Conservation (phyloP, 345 rosid genomes). For the Erodium maritimum region DNA sequence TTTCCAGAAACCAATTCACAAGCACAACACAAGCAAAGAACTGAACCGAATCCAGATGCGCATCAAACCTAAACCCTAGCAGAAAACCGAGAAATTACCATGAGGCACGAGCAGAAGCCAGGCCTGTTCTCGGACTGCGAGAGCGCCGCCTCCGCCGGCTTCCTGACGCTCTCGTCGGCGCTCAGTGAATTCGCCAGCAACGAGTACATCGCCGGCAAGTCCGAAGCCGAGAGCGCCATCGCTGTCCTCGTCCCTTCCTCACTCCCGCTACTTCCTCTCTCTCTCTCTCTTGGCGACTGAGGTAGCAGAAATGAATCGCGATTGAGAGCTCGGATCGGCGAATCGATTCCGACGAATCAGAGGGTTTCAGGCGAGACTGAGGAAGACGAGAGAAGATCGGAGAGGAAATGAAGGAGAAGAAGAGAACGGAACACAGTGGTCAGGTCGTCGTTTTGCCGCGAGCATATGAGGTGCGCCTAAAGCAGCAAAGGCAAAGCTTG, state of each 20-base stretch:
- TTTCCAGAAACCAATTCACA: background rate
- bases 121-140: conserved; percentile 79
- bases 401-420: background rate
- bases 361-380: conserved; percentile 11
- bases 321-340: conserved; percentile 30
- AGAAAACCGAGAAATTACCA: conserved; percentile 39
- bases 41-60: background rate
- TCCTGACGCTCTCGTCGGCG: conserved; percentile 60
- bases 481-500: background rate
- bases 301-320: conserved; percentile 9
- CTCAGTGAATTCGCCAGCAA: conserved; percentile 83
- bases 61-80: conserved; percentile 15
- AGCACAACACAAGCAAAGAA: background rate
- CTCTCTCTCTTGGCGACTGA: background rate
- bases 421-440: background rate
- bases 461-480: background rate
- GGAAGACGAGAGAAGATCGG: background rate
- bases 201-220: conserved; percentile 69
- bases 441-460: background rate
- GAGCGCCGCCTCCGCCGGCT: conserved; percentile 85
- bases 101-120: conserved; percentile 89
- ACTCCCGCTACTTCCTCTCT: too few species aligned
- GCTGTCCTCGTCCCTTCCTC: conserved; percentile 4
- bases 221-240: conserved; percentile 90
- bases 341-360: background rate